A percentile compares a stretch with the other conserved stretches of the same genome.
Evolutionary conservation across 306 rosid species (phyloP).

Genomic region (Lotus japonicus): DNA sequence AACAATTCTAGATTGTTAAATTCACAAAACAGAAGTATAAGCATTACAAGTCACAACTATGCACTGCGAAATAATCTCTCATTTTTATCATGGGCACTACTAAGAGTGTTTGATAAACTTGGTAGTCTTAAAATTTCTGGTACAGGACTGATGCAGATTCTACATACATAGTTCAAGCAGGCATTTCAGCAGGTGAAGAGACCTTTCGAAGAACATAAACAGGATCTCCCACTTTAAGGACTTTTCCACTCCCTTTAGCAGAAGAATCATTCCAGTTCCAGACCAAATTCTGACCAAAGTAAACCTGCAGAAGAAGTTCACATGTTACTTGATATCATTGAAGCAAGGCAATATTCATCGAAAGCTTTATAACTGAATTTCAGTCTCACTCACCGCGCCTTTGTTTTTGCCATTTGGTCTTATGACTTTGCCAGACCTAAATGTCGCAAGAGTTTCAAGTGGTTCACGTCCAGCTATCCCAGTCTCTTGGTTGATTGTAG

Average conservation of each 20-base stretch:
- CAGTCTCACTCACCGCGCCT: slow-evolving; percentile 51
- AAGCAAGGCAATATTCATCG: neutral
- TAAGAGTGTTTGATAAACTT: too few species aligned
- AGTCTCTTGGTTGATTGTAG: slow-evolving; percentile 63
- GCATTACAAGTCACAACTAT: slow-evolving; percentile 4
- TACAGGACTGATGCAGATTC: neutral
- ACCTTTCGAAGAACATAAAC: slow-evolving; percentile 46
- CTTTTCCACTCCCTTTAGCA: slow-evolving; percentile 37
- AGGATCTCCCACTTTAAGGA: slow-evolving; percentile 53
- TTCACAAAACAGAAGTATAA: neutral
- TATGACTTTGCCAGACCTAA: slow-evolving; percentile 55
- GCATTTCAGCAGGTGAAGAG: slow-evolving; percentile 55
- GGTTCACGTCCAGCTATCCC: slow-evolving; percentile 61
- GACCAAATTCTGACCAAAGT: slow-evolving; percentile 78
- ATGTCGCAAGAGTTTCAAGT: slow-evolving; percentile 43
- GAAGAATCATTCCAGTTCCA: slow-evolving; percentile 57
- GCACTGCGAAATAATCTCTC: neutral
- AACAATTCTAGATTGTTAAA: too few species aligned
- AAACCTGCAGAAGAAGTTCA: slow-evolving; percentile 44
- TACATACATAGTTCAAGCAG: slow-evolving; percentile 39
- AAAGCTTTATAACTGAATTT: slow-evolving; percentile 1
- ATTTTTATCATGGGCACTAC: neutral
- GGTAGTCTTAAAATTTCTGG: neutral
- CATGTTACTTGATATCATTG: slow-evolving; percentile 7
- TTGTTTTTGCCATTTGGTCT: slow-evolving; percentile 55